Percentiles rank a stretch among this genome's conserved stretches.
These are phyloP conservation scores for Cyathus striatus DNA, from an alignment of 768 basidiomycete species.

Conservation along the genomic window DNA sequence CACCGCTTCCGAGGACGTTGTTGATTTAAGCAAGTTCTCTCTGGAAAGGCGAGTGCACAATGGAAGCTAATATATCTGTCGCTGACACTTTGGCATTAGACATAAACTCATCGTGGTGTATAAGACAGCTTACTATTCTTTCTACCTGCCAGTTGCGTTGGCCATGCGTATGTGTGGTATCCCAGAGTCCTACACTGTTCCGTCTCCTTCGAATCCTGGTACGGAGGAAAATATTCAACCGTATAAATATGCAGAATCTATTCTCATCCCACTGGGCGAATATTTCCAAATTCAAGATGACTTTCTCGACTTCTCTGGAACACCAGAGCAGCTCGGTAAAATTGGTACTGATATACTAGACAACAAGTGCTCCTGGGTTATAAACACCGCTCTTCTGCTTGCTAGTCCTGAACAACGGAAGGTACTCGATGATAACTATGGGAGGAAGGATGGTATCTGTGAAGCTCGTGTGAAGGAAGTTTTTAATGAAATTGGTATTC, in stretches of 20 bases:
- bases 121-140: slow-evolving; percentile 98
- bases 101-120: slow-evolving; percentile 91
- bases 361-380: slow-evolving; percentile 99
- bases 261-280: slow-evolving; percentile 89
- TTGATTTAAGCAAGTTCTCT: slow-evolving; percentile 87
- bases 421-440: slow-evolving; percentile 52
- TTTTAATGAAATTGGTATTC: slow-evolving; percentile 66
- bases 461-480: slow-evolving; percentile 44
- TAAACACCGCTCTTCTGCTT: slow-evolving; percentile 79
- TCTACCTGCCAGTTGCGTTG: slow-evolving; percentile 96
- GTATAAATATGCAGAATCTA: slow-evolving; percentile 70
- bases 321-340: slow-evolving; percentile 91
- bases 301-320: slow-evolving; percentile 87
- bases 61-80: too few species aligned
- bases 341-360: slow-evolving; percentile 97
- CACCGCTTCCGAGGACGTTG: slow-evolving; percentile 86
- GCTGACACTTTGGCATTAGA: slow-evolving; percentile 41
- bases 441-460: slow-evolving; percentile 49
- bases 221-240: slow-evolving; percentile 35
- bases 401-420: slow-evolving; percentile 50
- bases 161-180: slow-evolving; percentile 79
- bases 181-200: slow-evolving; percentile 40
- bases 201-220: slow-evolving; percentile 8
- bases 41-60: slow-evolving; percentile 60
- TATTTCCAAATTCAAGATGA: slow-evolving; percentile 99